phyloP scores from a whole-genome alignment of 2,329 filamentous ascomycete species.

The Canariomyces notabilis region DNA sequence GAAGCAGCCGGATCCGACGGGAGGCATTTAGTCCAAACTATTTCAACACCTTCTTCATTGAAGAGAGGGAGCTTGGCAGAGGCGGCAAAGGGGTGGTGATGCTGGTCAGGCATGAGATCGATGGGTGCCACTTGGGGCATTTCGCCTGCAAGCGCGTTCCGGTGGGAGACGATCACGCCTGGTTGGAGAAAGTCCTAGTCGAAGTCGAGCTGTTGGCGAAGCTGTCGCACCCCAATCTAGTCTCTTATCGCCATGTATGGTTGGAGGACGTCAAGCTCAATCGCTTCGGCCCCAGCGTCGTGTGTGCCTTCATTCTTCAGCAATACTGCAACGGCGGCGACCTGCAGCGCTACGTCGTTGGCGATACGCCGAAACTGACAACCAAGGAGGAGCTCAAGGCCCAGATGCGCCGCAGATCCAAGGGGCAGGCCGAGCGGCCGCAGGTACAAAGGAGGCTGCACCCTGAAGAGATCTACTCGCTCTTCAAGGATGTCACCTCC shows the following conservation, averaged over 20 bases:
- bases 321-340: constrained; percentile 97
- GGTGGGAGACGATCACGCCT: constrained; percentile 88
- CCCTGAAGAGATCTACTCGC: constrained; percentile 92
- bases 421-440: constrained; percentile 64
- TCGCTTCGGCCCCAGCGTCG: constrained; percentile 83
- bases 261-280: constrained; percentile 81
- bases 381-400: constrained; percentile 87
- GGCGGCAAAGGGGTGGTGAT: constrained; percentile 94
- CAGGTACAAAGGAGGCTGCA: constrained; percentile 44
- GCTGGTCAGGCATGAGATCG: constrained; percentile 87
- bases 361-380: constrained; percentile 54
- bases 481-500: constrained; percentile 92
- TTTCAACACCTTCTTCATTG: constrained; percentile 88
- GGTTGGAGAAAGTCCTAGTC: constrained; percentile 88
- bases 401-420: constrained; percentile 75
- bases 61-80: constrained; percentile 77
- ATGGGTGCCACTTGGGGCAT: constrained; percentile 79
- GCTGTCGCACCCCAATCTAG: constrained; percentile 88
- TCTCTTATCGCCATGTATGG: constrained; percentile 97
- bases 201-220: constrained; percentile 91
- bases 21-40: constrained; percentile 89
- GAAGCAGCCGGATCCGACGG: constrained; percentile 69
- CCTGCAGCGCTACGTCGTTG: constrained; percentile 80
- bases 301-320: constrained; percentile 93
- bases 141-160: constrained; percentile 97